phyloP scores from a whole-genome alignment of 1,284 basidiomycete genomes.

The Pterulicium gracile region DNA sequence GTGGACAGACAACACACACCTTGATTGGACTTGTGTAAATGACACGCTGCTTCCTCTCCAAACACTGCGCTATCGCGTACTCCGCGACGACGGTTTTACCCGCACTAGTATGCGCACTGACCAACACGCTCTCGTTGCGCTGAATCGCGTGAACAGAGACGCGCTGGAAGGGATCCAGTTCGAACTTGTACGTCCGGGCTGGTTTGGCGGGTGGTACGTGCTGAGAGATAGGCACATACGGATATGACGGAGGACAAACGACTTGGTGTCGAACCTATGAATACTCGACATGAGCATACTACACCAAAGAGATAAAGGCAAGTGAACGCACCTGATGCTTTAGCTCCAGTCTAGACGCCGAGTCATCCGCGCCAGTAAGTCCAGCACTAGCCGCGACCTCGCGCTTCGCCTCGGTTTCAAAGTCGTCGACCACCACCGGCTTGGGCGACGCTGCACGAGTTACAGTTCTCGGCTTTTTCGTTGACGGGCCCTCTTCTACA shows the following conservation, averaged over 20 bases:
- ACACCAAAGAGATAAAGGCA: slow-evolving; percentile 4
- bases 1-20: slow-evolving; percentile 49
- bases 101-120: slow-evolving; percentile 98
- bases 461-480: slow-evolving; percentile 37
- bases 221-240: slow-evolving; percentile 84
- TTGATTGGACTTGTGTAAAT: slow-evolving; percentile 99
- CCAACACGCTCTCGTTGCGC: slow-evolving; percentile 93
- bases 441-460: slow-evolving; percentile 44
- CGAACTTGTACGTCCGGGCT: slow-evolving; percentile 90
- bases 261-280: slow-evolving; percentile 85
- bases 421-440: slow-evolving; percentile 79
- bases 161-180: slow-evolving; percentile 94
- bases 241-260: slow-evolving; percentile 86
- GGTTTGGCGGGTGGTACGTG: slow-evolving; percentile 91
- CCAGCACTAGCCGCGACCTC: slow-evolving; percentile 82
- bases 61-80: slow-evolving; percentile 96
- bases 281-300: slow-evolving; percentile 6
- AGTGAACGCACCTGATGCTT: slow-evolving; percentile 56
- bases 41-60: slow-evolving; percentile 88
- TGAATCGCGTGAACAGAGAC: slow-evolving; percentile 94
- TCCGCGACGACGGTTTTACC: slow-evolving; percentile 99
- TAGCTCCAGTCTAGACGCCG: slow-evolving; percentile 60
- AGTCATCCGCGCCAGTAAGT: slow-evolving; percentile 58
- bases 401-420: slow-evolving; percentile 81
- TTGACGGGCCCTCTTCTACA: slow-evolving; percentile 13